Base-by-base conservation (phyloP, 1,139 yeast species). In the Yamadazyma triangularis region DNA sequence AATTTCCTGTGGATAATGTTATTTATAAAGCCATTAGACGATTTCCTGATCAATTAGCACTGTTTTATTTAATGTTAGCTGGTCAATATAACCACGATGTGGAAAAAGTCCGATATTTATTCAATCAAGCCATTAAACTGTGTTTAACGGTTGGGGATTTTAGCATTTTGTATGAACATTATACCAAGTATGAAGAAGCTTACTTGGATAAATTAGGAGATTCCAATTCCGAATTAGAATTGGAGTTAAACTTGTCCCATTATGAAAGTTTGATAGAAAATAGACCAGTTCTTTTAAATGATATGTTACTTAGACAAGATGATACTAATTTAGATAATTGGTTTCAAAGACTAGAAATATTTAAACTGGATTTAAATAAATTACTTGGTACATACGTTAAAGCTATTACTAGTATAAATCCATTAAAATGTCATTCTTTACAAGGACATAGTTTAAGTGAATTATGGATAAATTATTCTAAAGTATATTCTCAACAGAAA, bases 401-500 rank as follows among this genome's bases (percentile, higher is more conserved):
- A 20, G 95, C 95, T 0, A 66, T 88, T 13, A 63, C 73, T n/a
- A 60, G 72, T 2, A 75, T 88, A 10, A 74, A 81, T 40, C 91
- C 95, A 0, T 57, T 70, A 14, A 70, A 67, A 35, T 77, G 79
- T 0, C 50, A 50, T 24, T 53, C 64, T 0, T 36, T 50, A 2
- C 38, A 32, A 8, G 38, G 35, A 47, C 26, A 62, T 51, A 31
- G 70, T 1, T 51, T 81, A 8, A 68, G 77, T 0, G 56, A 69
- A 23, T 49, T 88, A 8, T 89, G 96, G 96, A 60, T 73, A 8
- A 58, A 65, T 9, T 88, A 85, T 53, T 84, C 95, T 1, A 56
- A 60, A 15, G 56, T 83, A 2, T 88, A 86, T 53, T 77, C 80
- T 30, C 55, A 61, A 1, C 61, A 67, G 29, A 58, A 63, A 1